Conservation (phyloP, 768 basidiomycete genomes). For the Lactarius pseudohatsudake region DNA sequence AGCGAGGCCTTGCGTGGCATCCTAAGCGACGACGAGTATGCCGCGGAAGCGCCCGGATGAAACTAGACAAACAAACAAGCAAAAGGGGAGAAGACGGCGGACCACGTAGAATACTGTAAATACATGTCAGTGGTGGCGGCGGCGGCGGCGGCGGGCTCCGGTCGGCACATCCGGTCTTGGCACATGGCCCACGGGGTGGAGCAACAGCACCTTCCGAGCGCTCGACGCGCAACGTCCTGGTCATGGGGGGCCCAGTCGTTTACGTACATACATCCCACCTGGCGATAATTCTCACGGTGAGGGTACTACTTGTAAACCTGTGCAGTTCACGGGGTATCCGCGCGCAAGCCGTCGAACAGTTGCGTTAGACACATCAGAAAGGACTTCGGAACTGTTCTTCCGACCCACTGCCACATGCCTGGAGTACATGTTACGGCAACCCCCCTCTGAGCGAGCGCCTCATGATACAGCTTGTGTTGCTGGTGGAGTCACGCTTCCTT, state of each 20-base stretch:
- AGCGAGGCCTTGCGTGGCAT: conserved; percentile 57
- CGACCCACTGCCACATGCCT: not conserved
- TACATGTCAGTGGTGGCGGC: not conserved
- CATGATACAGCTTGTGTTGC: not conserved
- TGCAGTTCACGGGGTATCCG: not conserved
- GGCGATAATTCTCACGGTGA: not conserved
- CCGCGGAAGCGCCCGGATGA: conserved; percentile 31
- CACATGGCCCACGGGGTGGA: not conserved
- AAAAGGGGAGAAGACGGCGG: not conserved
- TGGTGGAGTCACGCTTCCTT: not conserved
- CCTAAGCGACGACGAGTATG: conserved; percentile 52
- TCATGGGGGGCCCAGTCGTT: not conserved
- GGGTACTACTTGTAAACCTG: not conserved
- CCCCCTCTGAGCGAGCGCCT: not conserved
- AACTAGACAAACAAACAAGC: not conserved
- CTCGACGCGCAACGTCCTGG: not conserved
- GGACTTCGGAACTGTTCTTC: not conserved
- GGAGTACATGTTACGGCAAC: not conserved
- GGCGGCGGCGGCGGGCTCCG: too few relatives aligned
- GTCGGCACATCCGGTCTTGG: conserved; percentile 5
- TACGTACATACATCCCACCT: not conserved
- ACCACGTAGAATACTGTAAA: not conserved
- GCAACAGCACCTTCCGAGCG: not conserved
- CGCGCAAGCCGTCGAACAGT: not conserved
- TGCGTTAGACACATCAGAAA: not conserved